Percentiles rank a stretch among this genome's conserved stretches.
Evolutionary conservation across 768 basidiomycete species (phyloP).

Genomic region (Russula lepida): DNA sequence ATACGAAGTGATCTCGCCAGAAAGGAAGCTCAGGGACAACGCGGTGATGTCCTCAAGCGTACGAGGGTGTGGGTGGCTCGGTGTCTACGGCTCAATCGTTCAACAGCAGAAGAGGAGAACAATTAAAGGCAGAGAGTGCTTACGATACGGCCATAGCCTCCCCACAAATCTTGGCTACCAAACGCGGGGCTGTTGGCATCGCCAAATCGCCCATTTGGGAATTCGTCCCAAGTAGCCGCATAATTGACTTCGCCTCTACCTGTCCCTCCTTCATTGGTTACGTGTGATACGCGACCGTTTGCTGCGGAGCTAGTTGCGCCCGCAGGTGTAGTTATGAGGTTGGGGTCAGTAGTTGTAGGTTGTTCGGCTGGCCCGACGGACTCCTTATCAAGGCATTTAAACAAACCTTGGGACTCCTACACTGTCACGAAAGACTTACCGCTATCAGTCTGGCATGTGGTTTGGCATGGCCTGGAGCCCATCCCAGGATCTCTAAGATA

Average conservation of each 20-base stretch:
- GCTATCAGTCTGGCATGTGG: conserved; percentile 59
- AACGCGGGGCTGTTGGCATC: conserved; percentile 97
- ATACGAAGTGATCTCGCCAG: conserved; percentile 61
- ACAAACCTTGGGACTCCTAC: not conserved
- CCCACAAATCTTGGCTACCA: conserved; percentile 74
- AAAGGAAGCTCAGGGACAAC: conserved; percentile 76
- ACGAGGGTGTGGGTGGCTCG: conserved; percentile 1
- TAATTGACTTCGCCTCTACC: conserved; percentile 70
- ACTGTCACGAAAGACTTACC: conserved; percentile 31
- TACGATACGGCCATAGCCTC: conserved; percentile 55
- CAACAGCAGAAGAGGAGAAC: not conserved
- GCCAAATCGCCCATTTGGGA: conserved; percentile 97
- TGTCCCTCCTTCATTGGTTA: conserved; percentile 45
- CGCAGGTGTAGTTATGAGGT: conserved; percentile 52
- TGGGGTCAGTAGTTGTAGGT: conserved; percentile 25
- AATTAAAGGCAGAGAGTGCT: conserved; percentile 11
- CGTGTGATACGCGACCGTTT: conserved; percentile 41
- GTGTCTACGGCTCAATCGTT: not conserved
- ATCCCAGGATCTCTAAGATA: conserved; percentile 71
- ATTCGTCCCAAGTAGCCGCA: conserved; percentile 85
- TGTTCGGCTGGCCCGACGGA: conserved; percentile 25
- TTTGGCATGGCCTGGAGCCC: conserved; percentile 41
- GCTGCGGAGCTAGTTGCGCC: conserved; percentile 58
- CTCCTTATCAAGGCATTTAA: conserved; percentile 23
- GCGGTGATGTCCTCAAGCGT: conserved; percentile 54